Conservation (phyloP, 2,329 filamentous ascomycete species). For the Tolypocladium inflatum region DNA sequence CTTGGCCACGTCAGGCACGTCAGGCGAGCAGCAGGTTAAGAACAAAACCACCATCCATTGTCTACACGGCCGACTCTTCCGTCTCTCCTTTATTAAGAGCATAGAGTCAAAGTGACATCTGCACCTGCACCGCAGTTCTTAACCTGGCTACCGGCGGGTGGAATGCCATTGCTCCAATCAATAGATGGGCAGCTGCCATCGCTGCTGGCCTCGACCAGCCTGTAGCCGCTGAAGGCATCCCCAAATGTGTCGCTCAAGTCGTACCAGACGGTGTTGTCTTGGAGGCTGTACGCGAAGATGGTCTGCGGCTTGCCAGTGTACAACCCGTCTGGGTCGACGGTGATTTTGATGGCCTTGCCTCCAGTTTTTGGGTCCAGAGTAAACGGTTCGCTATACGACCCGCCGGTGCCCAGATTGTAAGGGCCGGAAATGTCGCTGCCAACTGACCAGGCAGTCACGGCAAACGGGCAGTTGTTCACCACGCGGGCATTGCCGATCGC, state of each 20-base stretch:
- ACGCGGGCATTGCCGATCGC: constrained; percentile 23
- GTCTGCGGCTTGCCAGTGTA: constrained; percentile 29
- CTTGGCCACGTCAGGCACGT: background rate
- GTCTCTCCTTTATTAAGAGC: constrained; percentile 5
- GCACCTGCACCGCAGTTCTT: constrained; percentile 22
- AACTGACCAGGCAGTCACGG: constrained; percentile 30
- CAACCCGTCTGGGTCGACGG: constrained; percentile 22
- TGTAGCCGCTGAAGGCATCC: constrained; percentile 23
- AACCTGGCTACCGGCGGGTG: constrained; percentile 26
- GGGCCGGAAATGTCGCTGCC: constrained; percentile 17
- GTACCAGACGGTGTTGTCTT: constrained; percentile 24
- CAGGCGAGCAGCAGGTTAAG: no score
- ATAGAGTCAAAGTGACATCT: constrained; percentile 26
- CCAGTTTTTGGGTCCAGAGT: constrained; percentile 24
- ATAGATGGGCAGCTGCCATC: constrained; percentile 22
- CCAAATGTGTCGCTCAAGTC: constrained; percentile 31
- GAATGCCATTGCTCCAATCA: constrained; percentile 22
- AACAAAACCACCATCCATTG: background rate
- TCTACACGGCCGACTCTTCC: background rate
- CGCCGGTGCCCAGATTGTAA: constrained; percentile 15
- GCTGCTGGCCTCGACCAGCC: constrained; percentile 19
- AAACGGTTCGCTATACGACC: constrained; percentile 23
- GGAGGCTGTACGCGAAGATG: constrained; percentile 29
- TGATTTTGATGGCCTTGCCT: constrained; percentile 29
- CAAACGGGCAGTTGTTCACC: constrained; percentile 23